A percentile compares a stretch with the other conserved stretches of the same genome.
Evolutionary conservation across 768 basidiomycete genomes (phyloP).

Genomic region (Suillus plorans): DNA sequence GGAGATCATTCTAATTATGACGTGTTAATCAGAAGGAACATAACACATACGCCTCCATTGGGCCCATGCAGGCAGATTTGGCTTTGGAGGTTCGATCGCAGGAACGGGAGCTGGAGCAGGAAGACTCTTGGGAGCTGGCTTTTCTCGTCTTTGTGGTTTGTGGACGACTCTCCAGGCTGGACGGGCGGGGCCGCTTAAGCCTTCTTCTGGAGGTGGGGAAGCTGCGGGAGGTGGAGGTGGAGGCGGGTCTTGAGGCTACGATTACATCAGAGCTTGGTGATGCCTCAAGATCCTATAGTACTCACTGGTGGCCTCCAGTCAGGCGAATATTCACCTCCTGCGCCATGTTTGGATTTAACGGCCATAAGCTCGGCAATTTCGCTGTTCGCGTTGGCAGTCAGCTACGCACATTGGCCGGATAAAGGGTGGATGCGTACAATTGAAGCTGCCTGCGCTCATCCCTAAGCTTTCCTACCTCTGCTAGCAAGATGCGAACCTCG

Average conservation of each 20-base stretch:
- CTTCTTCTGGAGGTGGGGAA: constrained; percentile 49
- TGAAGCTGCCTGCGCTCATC: constrained; percentile 59
- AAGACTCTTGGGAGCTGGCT: constrained; percentile 40
- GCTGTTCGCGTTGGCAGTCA: constrained; percentile 35
- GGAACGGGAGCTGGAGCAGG: constrained; percentile 36
- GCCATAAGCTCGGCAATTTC: constrained; percentile 86
- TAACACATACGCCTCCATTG: constrained; percentile 74
- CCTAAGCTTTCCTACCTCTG: constrained; percentile 59
- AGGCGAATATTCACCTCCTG: constrained; percentile 74
- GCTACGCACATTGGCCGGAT: neutral
- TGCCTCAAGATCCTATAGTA: neutral
- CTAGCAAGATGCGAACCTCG: constrained; percentile 61
- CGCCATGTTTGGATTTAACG: constrained; percentile 78
- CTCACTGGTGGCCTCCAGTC: constrained; percentile 69
- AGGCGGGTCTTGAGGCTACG: constrained; percentile 34
- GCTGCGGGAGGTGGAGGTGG: constrained; percentile 39
- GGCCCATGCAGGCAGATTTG: constrained; percentile 73
- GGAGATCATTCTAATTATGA: constrained; percentile 1
- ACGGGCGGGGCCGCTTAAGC: constrained; percentile 48
- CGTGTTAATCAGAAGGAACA: neutral
- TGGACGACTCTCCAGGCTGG: constrained; percentile 77
- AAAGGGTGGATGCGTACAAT: constrained; percentile 38
- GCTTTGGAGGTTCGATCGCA: constrained; percentile 46
- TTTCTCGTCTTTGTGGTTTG: constrained; percentile 58
- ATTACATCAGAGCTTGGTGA: constrained; percentile 8